Evolutionary conservation across 2,329 filamentous ascomycete genomes (phyloP).

Genomic region (Alternaria brassicicola): DNA sequence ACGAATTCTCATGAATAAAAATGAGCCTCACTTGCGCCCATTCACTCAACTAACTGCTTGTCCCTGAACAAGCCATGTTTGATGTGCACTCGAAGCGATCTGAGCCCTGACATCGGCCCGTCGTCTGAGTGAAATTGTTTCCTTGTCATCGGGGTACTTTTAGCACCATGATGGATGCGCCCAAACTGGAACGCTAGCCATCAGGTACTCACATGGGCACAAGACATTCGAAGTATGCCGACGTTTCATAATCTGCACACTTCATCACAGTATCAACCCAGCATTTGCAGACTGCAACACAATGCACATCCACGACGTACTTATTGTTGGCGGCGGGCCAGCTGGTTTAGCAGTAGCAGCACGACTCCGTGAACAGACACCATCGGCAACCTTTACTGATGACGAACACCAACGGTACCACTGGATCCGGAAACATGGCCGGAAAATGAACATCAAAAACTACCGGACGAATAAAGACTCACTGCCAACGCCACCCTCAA

Average conservation of each 20-base stretch:
- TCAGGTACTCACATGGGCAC: conserved; percentile 26
- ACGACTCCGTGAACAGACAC: conserved; percentile 72
- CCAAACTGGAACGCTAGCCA: conserved; percentile 17
- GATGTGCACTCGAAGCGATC: neutral
- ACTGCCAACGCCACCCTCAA: conserved; percentile 30
- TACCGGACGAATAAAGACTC: conserved; percentile 52
- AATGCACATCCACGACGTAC: conserved; percentile 63
- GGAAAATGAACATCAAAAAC: conserved; percentile 63
- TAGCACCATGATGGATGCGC: conserved; percentile 33
- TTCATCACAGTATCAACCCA: neutral
- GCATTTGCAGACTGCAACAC: neutral
- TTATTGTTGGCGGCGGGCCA: conserved; percentile 75
- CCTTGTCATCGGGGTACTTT: conserved; percentile 1
- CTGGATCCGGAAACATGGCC: conserved; percentile 72
- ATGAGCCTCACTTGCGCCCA: conserved; percentile 6
- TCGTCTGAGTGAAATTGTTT: neutral
- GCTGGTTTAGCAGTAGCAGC: conserved; percentile 76
- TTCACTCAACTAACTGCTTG: neutral
- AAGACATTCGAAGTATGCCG: neutral
- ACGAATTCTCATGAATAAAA: conserved; percentile 3
- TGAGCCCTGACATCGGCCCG: neutral
- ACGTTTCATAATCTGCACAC: neutral
- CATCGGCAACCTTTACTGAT: conserved; percentile 81
- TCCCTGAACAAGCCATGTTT: neutral
- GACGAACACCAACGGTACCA: conserved; percentile 82